A percentile compares a stretch with the other conserved stretches of the same genome.
Evolutionary conservation across 2,329 filamentous ascomycete genomes (phyloP).

Genomic region (Colletotrichum destructivum): DNA sequence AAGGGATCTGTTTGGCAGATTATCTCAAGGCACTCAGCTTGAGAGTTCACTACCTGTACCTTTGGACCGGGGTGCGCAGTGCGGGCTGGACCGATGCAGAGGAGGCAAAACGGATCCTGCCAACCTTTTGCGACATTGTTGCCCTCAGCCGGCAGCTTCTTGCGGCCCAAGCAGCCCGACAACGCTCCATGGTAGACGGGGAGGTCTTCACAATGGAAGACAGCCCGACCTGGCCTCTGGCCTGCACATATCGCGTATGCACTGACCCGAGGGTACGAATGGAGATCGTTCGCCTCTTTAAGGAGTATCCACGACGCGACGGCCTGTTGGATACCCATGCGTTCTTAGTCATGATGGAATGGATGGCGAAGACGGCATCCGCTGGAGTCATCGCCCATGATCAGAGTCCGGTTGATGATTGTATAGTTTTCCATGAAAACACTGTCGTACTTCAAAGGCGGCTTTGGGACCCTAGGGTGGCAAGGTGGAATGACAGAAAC

Average conservation of each 20-base stretch:
- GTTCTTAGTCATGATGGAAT: conserved; percentile 47
- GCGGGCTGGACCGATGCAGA: conserved; percentile 22
- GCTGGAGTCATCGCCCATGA: not conserved
- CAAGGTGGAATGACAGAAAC: not conserved
- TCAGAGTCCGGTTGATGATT: not conserved
- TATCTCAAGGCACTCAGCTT: conserved; percentile 18
- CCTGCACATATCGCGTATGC: conserved; percentile 57
- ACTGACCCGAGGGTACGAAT: conserved; percentile 54
- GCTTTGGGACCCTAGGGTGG: conserved; percentile 3
- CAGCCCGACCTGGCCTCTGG: conserved; percentile 54
- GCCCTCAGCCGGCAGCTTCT: conserved; percentile 13
- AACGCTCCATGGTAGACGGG: not conserved
- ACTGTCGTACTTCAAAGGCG: not conserved
- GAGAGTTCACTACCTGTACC: conserved; percentile 26
- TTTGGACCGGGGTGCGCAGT: conserved; percentile 22
- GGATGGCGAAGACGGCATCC: not conserved
- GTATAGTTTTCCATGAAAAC: conserved; percentile 1
- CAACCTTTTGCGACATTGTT: conserved; percentile 17
- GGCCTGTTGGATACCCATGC: conserved; percentile 60
- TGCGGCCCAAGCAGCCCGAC: not conserved
- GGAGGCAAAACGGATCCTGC: not conserved
- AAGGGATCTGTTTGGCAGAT: not conserved
- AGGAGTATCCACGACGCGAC: conserved; percentile 59
- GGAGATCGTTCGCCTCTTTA: conserved; percentile 58
- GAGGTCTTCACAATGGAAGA: conserved; percentile 27